Evolutionary conservation across 169 alveolate genomes (phyloP).

Genomic region (Nephromyces sp.): DNA sequence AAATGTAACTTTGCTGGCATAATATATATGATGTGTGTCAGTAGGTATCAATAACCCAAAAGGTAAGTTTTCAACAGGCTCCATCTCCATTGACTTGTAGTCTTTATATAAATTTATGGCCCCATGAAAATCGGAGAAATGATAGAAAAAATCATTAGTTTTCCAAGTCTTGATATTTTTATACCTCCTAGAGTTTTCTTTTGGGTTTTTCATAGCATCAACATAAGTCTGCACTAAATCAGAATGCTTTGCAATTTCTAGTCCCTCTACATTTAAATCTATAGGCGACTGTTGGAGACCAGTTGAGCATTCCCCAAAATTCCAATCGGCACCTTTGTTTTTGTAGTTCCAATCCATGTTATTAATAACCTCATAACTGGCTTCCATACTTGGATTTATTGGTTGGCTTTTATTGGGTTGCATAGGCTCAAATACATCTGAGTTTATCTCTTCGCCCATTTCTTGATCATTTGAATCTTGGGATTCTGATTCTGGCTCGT

Average conservation of each 20-base stretch:
- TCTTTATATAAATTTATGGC: slow-evolving; percentile 47
- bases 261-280: slow-evolving; percentile 56
- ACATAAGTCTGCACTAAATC: slow-evolving; percentile 45
- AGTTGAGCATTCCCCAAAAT: slow-evolving; percentile 44
- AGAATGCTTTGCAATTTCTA: slow-evolving; percentile 36
- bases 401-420: background rate
- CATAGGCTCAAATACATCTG: background rate
- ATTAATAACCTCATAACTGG: background rate
- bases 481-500: too few relatives aligned
- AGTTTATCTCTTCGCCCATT: too few relatives aligned
- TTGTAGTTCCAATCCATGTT: slow-evolving; percentile 46
- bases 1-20: slow-evolving; percentile 60
- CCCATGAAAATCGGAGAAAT: slow-evolving; percentile 49
- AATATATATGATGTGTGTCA: slow-evolving; percentile 57
- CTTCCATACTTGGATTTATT: background rate
- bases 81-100: slow-evolving; percentile 53
- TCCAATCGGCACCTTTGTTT: slow-evolving; percentile 65
- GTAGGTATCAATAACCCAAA: slow-evolving; percentile 63
- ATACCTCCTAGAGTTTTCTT: slow-evolving; percentile 15
- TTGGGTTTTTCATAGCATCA: slow-evolving; percentile 38
- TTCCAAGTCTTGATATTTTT: slow-evolving; percentile 48
- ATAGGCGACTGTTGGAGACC: slow-evolving; percentile 67
- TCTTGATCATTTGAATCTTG: too few relatives aligned
- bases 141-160: slow-evolving; percentile 60
- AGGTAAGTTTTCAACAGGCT: slow-evolving; percentile 47